phyloP scores from a whole-genome alignment of 352 stramenopile species.

The Phytopythium mirpurense region DNA sequence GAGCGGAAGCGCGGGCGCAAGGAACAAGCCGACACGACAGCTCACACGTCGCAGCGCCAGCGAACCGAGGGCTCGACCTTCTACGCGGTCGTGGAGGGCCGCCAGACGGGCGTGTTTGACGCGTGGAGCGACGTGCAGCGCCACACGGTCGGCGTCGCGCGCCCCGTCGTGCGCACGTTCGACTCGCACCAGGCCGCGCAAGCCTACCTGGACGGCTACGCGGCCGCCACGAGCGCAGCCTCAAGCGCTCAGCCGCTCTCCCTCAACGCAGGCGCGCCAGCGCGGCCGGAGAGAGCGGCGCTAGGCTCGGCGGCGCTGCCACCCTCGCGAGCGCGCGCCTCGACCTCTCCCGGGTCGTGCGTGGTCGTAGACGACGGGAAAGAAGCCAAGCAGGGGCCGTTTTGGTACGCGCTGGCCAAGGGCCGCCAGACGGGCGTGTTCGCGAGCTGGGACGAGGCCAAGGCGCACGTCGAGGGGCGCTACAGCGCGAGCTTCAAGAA shows the following conservation, averaged over 20 bases:
- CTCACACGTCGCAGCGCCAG: not conserved
- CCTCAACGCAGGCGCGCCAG: not conserved
- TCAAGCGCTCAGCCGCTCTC: not conserved
- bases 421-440: constrained; percentile 49
- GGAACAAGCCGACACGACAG: not conserved
- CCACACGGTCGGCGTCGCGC: constrained; percentile 16
- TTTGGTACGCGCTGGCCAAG: constrained; percentile 54
- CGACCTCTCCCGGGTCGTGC: constrained; percentile 1
- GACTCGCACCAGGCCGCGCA: constrained; percentile 18
- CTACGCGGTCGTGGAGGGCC: constrained; percentile 14
- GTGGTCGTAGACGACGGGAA: constrained; percentile 4
- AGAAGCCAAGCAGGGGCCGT: not conserved
- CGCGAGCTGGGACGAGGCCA: constrained; percentile 44
- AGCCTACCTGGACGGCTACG: constrained; percentile 16
- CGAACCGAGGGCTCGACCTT: constrained; percentile 7
- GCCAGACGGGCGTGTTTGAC: constrained; percentile 14
- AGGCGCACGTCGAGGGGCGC: constrained; percentile 45
- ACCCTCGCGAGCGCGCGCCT: not conserved
- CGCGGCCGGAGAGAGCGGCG: not conserved
- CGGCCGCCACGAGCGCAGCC: not conserved
- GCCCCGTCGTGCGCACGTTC: constrained; percentile 27
- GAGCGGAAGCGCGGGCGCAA: constrained; percentile 5
- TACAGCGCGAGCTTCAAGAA: constrained; percentile 54
- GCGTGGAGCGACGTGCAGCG: constrained; percentile 8
- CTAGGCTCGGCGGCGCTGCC: not conserved